Evolutionary conservation across 345 rosid genomes (phyloP).

Genomic region (Rhizophora mangle): DNA sequence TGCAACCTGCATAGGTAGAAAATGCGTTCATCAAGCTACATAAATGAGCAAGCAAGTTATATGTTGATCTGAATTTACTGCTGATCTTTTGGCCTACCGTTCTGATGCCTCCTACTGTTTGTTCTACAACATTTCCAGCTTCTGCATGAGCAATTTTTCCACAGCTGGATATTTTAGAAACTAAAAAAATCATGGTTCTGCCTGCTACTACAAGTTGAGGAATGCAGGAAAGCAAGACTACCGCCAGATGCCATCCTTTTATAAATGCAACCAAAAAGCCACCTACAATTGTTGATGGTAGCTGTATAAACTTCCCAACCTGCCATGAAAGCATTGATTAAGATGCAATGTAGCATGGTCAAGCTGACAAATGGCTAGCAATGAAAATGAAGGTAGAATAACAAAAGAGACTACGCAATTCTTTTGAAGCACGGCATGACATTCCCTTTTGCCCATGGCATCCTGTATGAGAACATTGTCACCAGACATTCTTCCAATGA

Average conservation of each 20-base stretch:
- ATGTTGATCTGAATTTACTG: background rate
- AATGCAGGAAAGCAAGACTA: constrained; percentile 53
- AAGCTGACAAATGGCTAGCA: background rate
- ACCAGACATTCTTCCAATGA: constrained; percentile 89
- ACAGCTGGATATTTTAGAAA: no score
- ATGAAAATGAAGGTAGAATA: background rate
- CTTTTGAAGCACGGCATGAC: background rate
- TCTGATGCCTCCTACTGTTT: no score
- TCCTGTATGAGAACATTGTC: constrained; percentile 89
- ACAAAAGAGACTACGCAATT: background rate
- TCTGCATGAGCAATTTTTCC: no score
- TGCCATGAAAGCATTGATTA: constrained; percentile 12
- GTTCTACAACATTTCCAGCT: no score
- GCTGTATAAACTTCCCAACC: constrained; percentile 80
- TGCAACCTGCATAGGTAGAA: constrained; percentile 42
- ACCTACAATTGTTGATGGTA: constrained; percentile 53
- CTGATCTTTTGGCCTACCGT: constrained; percentile 8
- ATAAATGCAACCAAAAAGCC: constrained; percentile 62
- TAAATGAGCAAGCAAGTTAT: background rate
- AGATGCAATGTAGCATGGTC: background rate
- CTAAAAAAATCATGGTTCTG: constrained; percentile 25
- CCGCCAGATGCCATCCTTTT: constrained; percentile 56
- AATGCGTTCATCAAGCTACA: background rate
- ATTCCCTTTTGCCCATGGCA: constrained; percentile 93
- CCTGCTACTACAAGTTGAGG: constrained; percentile 62